Conservation (phyloP, 1,139 yeast species). For the Suhomyces maxii region DNA sequence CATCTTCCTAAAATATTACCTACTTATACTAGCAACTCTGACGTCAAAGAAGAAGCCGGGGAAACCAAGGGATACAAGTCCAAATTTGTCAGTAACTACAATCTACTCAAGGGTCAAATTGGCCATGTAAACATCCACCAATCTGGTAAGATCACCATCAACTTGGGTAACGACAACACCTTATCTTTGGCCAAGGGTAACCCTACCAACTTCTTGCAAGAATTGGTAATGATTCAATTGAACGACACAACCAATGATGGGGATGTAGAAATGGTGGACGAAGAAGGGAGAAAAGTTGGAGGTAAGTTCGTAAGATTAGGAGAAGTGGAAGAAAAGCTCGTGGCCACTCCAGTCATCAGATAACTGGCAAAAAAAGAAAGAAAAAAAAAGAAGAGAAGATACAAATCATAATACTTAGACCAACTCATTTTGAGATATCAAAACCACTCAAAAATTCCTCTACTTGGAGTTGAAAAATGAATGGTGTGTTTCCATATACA, state of each 20-base stretch:
- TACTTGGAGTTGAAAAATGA: no score
- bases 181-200: constrained; percentile 78
- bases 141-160: constrained; percentile 76
- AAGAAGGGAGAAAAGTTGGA: constrained; percentile 33
- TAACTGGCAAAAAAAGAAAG: no score
- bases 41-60: constrained; percentile 12
- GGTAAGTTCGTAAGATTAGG: constrained; percentile 61
- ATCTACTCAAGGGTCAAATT: constrained; percentile 49
- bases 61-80: constrained; percentile 9
- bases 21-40: constrained; percentile 40
- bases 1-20: constrained; percentile 78
- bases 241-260: constrained; percentile 16
- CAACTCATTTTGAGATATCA: no score
- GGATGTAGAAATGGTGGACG: constrained; percentile 33
- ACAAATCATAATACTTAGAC: no score
- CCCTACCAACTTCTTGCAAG: constrained; percentile 71
- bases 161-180: constrained; percentile 63
- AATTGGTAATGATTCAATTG: constrained; percentile 59
- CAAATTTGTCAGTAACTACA: background rate
- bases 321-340: constrained; percentile 55
- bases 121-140: constrained; percentile 76
- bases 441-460: no score
- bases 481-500: no score
- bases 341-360: constrained; percentile 46
- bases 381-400: background rate